A percentile compares a stretch with the other conserved stretches of the same genome.
Evolutionary conservation across 1,284 basidiomycete species (phyloP).

Genomic region (Chalciporus sp.): DNA sequence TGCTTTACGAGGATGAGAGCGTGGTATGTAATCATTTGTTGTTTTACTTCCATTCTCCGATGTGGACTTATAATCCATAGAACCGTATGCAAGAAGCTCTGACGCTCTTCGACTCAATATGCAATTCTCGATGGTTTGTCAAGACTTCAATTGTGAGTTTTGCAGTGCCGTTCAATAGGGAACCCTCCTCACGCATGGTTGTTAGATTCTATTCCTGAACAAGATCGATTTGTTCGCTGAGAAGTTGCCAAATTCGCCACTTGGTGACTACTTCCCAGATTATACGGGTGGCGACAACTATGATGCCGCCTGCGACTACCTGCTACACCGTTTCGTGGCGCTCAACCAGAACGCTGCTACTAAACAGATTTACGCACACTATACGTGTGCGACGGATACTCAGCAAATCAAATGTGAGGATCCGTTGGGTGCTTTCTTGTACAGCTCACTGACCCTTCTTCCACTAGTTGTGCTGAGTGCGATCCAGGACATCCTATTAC

Average conservation of each 20-base stretch:
- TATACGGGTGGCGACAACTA: constrained; percentile 83
- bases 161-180: background rate
- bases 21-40: constrained; percentile 60
- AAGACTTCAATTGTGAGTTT: constrained; percentile 80
- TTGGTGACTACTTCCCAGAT: constrained; percentile 89
- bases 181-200: constrained; percentile 7
- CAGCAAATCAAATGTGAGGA: constrained; percentile 84
- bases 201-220: constrained; percentile 85
- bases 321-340: constrained; percentile 84
- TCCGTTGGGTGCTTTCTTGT: background rate
- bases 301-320: constrained; percentile 84
- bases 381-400: constrained; percentile 89
- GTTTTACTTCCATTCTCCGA: constrained; percentile 7
- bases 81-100: constrained; percentile 97
- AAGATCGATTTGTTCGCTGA: constrained; percentile 97
- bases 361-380: constrained; percentile 88
- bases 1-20: constrained; percentile 91
- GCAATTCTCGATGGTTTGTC: constrained; percentile 93
- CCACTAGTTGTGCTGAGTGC: constrained; percentile 74
- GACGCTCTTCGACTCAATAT: constrained; percentile 95
- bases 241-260: constrained; percentile 86
- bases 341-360: constrained; percentile 87
- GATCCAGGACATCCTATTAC: constrained; percentile 82
- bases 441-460: background rate
- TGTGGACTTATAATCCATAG: constrained; percentile 39